Percentiles rank a stretch among this genome's conserved stretches.
Conservation (phyloP, 164 flowering plant species). For the Piper betle region DNA sequence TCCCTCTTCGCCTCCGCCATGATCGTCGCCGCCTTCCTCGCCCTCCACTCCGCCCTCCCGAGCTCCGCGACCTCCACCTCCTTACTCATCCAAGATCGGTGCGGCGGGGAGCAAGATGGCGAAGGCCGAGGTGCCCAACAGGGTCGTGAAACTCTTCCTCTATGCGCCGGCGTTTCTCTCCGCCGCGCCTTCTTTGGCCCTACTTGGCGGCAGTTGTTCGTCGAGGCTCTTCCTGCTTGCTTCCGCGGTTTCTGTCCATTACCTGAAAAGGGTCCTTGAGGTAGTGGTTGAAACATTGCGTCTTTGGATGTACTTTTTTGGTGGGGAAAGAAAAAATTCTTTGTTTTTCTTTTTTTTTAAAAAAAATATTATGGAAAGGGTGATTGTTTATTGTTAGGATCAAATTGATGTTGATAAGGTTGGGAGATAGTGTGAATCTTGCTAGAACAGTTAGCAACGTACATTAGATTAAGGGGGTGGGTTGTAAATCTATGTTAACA, state of each 20-base stretch:
- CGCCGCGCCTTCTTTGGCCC: conserved; percentile 16
- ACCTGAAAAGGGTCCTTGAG: conserved; percentile 57
- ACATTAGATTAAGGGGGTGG: too few species aligned
- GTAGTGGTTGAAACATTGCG: conserved; percentile 9
- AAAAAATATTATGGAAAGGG: too few species aligned
- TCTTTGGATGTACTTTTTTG: neutral
- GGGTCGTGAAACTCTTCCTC: conserved; percentile 34
- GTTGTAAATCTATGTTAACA: too few species aligned
- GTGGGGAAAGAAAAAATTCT: too few species aligned
- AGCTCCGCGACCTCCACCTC: conserved; percentile 41
- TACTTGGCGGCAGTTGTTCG: conserved; percentile 10
- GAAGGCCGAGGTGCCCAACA: conserved; percentile 14
- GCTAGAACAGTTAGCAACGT: too few species aligned
- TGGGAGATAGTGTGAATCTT: too few species aligned
- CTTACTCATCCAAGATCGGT: conserved; percentile 48
- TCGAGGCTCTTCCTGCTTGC: conserved; percentile 26
- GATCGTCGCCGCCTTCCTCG: conserved; percentile 17
- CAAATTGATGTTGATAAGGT: too few species aligned
- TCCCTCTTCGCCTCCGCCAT: conserved; percentile 24
- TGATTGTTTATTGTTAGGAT: too few species aligned
- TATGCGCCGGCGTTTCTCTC: conserved; percentile 47
- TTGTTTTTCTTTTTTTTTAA: too few species aligned
- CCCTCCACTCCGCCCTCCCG: conserved; percentile 20
- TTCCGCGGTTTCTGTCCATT: conserved; percentile 45
- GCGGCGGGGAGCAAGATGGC: neutral